A percentile compares a stretch with the other conserved stretches of the same genome.
These are phyloP conservation scores for Dictyostelium intermedium DNA, from an alignment of 78 protist species.

Conservation along the genomic window DNA sequence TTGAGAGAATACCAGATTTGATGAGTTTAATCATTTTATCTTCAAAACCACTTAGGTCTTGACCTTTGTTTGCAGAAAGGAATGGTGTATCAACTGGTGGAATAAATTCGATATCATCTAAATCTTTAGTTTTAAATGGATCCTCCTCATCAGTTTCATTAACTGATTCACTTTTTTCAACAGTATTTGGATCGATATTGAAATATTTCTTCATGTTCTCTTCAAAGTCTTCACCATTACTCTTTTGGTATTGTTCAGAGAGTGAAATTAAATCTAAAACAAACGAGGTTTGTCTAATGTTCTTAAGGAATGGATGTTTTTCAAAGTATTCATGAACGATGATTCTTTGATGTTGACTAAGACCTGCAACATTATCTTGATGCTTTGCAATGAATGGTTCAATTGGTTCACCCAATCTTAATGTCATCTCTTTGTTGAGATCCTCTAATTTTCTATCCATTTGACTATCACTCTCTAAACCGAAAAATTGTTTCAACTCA, in stretches of 20 bases:
- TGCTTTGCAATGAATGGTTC: constrained; percentile 21
- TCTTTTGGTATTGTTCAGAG: background rate
- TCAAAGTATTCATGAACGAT: constrained; percentile 14
- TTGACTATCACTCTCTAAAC: constrained; percentile 1
- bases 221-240: background rate
- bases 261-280: constrained; percentile 43
- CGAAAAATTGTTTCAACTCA: constrained; percentile 20
- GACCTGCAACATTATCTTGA: background rate
- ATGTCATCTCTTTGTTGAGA: background rate
- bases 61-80: background rate
- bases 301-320: constrained; percentile 41
- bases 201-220: background rate
- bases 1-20: background rate
- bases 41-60: background rate
- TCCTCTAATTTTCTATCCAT: background rate
- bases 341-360: background rate
- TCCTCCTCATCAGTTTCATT: no score
- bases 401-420: background rate
- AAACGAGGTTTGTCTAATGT: constrained; percentile 29
- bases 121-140: background rate
- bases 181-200: background rate
- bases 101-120: background rate
- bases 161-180: no score
- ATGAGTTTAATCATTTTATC: background rate
- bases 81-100: constrained; percentile 3